Evolutionary conservation across 2,329 filamentous ascomycete species (phyloP).

Genomic region (Exophiala mesophila): DNA sequence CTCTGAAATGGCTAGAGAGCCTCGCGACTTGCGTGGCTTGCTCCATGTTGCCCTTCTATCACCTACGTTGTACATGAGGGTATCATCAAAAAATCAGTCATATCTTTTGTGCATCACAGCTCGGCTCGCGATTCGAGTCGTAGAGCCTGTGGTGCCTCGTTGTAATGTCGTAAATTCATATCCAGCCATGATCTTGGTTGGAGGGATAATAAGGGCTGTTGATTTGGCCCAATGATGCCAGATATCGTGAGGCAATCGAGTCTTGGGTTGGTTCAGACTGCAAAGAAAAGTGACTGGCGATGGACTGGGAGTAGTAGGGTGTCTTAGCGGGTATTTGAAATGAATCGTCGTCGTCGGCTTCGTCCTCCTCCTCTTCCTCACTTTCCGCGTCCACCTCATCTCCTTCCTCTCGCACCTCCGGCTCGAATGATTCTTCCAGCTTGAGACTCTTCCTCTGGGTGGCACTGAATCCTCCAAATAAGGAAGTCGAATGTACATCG

Average conservation of each 20-base stretch:
- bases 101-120: too few relatives aligned
- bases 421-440: constrained; percentile 27
- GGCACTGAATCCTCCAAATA: constrained; percentile 14
- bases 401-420: constrained; percentile 31
- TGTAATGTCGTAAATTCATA: constrained; percentile 17
- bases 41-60: too few relatives aligned
- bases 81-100: too few relatives aligned
- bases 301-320: constrained; percentile 10
- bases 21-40: too few relatives aligned
- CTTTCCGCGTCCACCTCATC: constrained; percentile 26
- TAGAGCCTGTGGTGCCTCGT: too few relatives aligned
- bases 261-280: constrained; percentile 8
- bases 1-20: too few relatives aligned
- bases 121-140: too few relatives aligned
- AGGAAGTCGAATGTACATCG: constrained; percentile 23
- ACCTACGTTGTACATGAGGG: too few relatives aligned
- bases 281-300: constrained; percentile 15
- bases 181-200: constrained; percentile 14
- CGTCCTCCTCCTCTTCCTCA: constrained; percentile 19
- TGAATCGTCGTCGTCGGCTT: not conserved
- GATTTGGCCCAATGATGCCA: constrained; percentile 18
- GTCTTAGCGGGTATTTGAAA: not conserved
- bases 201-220: constrained; percentile 20
- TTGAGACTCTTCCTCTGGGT: constrained; percentile 21
- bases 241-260: constrained; percentile 15